A percentile compares a stretch with the other conserved stretches of the same genome.
phyloP scores from a whole-genome alignment of 139 green algal species.

The Helicosporidium sp. region DNA sequence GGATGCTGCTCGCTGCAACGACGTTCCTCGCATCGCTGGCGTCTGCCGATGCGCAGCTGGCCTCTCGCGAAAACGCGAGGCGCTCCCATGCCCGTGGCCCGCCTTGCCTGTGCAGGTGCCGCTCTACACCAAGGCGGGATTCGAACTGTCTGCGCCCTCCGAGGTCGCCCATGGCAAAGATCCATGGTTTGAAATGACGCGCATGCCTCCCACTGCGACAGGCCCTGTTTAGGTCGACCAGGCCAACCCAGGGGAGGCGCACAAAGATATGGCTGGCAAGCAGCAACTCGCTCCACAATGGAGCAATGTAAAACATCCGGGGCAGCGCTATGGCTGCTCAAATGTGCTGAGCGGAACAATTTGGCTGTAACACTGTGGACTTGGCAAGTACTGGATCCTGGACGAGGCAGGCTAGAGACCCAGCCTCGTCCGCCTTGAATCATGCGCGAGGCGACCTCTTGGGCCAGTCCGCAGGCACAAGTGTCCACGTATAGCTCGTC shows the following conservation, averaged over 20 bases:
- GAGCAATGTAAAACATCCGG: neutral
- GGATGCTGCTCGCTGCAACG: neutral
- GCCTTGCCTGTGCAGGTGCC: neutral
- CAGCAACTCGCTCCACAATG: no score
- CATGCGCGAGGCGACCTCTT: no score
- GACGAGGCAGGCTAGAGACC: no score
- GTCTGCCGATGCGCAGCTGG: neutral
- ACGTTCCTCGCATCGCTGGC: neutral
- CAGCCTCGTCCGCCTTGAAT: no score
- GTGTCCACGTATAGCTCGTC: no score
- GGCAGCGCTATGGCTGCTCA: neutral
- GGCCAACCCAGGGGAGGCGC: no score
- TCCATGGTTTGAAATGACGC: slow-evolving; percentile 25
- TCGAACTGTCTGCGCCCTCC: slow-evolving; percentile 15
- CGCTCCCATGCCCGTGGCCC: neutral
- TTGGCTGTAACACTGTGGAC: no score
- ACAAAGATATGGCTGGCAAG: no score
- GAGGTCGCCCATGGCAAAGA: slow-evolving; percentile 28
- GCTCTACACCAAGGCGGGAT: slow-evolving; percentile 9
- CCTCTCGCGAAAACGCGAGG: neutral
- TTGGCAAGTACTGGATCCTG: no score
- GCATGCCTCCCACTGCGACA: neutral
- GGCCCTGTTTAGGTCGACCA: neutral
- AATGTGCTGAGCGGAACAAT: neutral
- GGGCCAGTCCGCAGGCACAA: no score